A percentile compares a stretch with the other conserved stretches of the same genome.
Evolutionary conservation across 2,329 filamentous ascomycete genomes (phyloP).

Genomic region (Fusarium compactum): DNA sequence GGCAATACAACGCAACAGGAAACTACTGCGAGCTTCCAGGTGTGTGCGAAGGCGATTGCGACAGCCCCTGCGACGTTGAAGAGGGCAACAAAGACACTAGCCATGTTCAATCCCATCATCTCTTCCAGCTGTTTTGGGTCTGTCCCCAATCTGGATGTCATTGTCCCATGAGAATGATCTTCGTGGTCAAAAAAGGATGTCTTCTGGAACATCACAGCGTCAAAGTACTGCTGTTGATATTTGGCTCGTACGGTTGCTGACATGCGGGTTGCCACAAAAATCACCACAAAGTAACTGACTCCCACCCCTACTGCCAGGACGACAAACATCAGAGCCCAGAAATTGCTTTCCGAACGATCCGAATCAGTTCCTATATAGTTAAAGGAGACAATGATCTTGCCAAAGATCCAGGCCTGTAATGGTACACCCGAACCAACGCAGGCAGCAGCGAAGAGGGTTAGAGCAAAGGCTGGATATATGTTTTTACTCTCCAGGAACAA

Average conservation of each 20-base stretch:
- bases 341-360: constrained; percentile 61
- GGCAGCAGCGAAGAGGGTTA: constrained; percentile 63
- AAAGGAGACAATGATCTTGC: constrained; percentile 65
- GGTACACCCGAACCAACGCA: constrained; percentile 60
- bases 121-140: constrained; percentile 73
- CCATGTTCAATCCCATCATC: constrained; percentile 72
- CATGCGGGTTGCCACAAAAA: constrained; percentile 57
- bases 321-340: constrained; percentile 76
- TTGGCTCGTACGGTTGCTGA: constrained; percentile 63
- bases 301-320: constrained; percentile 67
- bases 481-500: constrained; percentile 68
- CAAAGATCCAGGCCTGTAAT: constrained; percentile 68
- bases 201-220: constrained; percentile 69
- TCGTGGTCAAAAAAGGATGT: constrained; percentile 72
- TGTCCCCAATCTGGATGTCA: constrained; percentile 67
- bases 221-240: constrained; percentile 71
- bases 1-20: constrained; percentile 71
- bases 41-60: constrained; percentile 76
- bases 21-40: constrained; percentile 82
- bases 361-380: constrained; percentile 49
- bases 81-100: constrained; percentile 70
- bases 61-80: constrained; percentile 75
- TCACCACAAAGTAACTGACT: constrained; percentile 62
- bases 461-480: constrained; percentile 62
- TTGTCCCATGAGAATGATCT: constrained; percentile 69